Base-by-base conservation (phyloP, 495 filamentous ascomycete species). In the Xylona heveae region DNA sequence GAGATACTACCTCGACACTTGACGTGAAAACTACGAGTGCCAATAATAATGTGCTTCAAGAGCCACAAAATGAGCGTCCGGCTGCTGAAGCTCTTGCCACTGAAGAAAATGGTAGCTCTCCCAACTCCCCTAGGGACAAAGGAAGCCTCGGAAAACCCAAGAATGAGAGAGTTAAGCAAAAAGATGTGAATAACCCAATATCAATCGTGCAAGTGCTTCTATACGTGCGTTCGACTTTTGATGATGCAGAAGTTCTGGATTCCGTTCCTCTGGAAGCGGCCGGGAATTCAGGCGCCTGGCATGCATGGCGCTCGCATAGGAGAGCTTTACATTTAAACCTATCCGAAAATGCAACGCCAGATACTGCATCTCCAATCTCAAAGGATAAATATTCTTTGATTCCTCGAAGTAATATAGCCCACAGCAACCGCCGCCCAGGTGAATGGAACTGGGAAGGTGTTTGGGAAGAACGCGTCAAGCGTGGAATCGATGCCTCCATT, bases 371-470 rank as follows among this genome's bases (percentile, higher is more conserved):
- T n/a, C n/a, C n/a, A n/a, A n/a, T n/a, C n/a, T n/a, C n/a, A n/a
- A n/a, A n/a, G n/a, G n/a, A n/a, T n/a, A n/a, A n/a, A n/a, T n/a
- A n/a, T n/a, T n/a, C n/a, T n/a, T n/a, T n/a, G n/a, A n/a, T n/a
- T n/a, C n/a, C n/a, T 9, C 15, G 2, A 31, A 21, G 6, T 30
- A n/a, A 31, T 37, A 28, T 12, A 33, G 2, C 28, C 41, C 13
- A 46, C 42, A n/a, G n/a, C 22, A 42, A 59, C 26, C 64, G 71
- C 30, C 60, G 62, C 18, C 77, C 78, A 2, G 78, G 72, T 9
- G 76, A 88, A 37, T 93, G 83, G 83, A 85, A 84, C 48, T 93
- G 83, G 83, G 81, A 91, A 49, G 83, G 82, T 1, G 83, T 93
- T 5, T 93, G 83, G 83, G 76, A 80, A 39, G 68, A 78, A 34